These are phyloP conservation scores for Globisporangium apiculatum DNA, from an alignment of 352 stramenopile genomes.

Conservation along the genomic window DNA sequence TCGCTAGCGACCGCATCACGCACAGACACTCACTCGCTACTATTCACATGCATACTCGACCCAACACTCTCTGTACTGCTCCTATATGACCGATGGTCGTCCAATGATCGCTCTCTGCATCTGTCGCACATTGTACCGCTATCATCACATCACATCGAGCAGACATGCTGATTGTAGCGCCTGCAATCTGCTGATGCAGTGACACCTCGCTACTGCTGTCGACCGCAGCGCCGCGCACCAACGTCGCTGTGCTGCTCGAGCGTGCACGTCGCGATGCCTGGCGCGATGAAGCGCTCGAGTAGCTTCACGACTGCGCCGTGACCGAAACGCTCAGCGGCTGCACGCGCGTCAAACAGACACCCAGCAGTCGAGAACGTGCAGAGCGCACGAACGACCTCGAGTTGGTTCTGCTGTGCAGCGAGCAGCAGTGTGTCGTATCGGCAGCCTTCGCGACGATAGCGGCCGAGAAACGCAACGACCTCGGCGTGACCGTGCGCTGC, in stretches of 20 bases:
- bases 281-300: neutral
- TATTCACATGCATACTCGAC: too few species aligned
- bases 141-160: too few species aligned
- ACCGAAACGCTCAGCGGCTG: neutral
- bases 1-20: too few species aligned
- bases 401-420: neutral
- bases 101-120: too few species aligned
- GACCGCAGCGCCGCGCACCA: too few species aligned
- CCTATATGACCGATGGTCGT: too few species aligned
- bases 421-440: neutral
- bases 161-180: neutral
- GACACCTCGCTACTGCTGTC: neutral
- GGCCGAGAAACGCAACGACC: slow-evolving; percentile 1
- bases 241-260: too few species aligned
- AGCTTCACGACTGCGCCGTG: neutral
- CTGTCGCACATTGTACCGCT: too few species aligned
- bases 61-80: too few species aligned
- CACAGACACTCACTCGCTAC: too few species aligned
- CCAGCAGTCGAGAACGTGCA: slow-evolving; percentile 1
- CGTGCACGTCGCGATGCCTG: neutral
- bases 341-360: neutral
- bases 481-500: neutral
- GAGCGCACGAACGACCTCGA: neutral
- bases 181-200: neutral
- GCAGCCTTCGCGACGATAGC: slow-evolving; percentile 2